Conservation (phyloP, 164 flowering plant genomes). For the Stephania japonica region DNA sequence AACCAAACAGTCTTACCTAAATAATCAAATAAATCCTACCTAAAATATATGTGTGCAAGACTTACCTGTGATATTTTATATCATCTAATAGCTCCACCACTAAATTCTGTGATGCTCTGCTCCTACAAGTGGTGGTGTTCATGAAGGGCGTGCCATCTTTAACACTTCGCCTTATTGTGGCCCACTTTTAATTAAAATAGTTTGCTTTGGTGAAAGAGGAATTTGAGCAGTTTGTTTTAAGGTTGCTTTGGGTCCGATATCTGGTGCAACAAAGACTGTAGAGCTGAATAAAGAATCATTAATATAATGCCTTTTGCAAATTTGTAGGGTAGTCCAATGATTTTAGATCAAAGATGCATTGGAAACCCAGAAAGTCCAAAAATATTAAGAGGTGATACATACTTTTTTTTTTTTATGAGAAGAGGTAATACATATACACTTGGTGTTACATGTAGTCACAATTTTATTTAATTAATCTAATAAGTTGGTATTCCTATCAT, state of each 20-base stretch:
- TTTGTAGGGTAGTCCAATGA: background rate
- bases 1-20: too few relatives aligned
- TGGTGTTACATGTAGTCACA: too few relatives aligned
- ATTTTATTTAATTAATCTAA: too few relatives aligned
- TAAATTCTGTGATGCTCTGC: background rate
- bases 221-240: too few relatives aligned
- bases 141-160: background rate
- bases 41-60: too few relatives aligned
- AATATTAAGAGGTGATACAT: too few relatives aligned
- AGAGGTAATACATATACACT: too few relatives aligned
- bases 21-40: too few relatives aligned
- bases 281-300: background rate
- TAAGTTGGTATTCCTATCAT: too few relatives aligned
- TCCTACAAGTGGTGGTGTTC: background rate
- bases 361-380: background rate
- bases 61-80: too few relatives aligned
- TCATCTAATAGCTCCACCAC: too few relatives aligned
- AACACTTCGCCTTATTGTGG: background rate
- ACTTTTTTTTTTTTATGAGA: too few relatives aligned
- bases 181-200: background rate
- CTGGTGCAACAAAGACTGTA: background rate
- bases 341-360: background rate
- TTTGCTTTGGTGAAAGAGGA: background rate
- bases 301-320: background rate
- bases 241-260: background rate